Base-by-base conservation (phyloP, 2,329 filamentous ascomycete species). In the Raffaelea ambrosiae region DNA sequence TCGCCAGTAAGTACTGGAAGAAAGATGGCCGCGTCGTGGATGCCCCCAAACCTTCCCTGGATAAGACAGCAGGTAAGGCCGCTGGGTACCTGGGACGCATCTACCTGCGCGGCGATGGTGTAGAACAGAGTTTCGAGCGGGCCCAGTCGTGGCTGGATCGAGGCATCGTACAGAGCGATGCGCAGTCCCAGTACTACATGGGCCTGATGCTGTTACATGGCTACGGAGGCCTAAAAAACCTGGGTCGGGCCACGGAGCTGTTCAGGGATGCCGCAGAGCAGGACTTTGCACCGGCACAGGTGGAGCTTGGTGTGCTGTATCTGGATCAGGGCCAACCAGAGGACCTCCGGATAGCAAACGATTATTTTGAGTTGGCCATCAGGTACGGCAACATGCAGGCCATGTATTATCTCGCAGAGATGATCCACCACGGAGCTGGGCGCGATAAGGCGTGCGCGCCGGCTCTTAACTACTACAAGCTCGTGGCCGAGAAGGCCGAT, bases 361-460 rank as follows among this genome's bases (percentile, higher is more conserved):
- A 84, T 55, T 95, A 94, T 63, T 95, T 96, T 57, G 89, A 95
- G 59, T 74, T 91, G 43, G 90, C 90, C 5, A 84, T 84, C 38
- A 74, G 87, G 21, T 88, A 88, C 61, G 84, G 84, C 14, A 86
- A 89, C 59, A 85, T 95, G 52, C 89, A 95, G 64, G 86, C 89
- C 0, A 88, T 87, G 61, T 96, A 95, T 66, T 95, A 95, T 62
- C 78, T 96, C 4, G 90, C 88, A 2, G 90, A 96, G 65, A 81
- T 95, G 70, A 84, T 83, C 21, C 79, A 90, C 56, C 79, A 87
- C 53, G 89, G 87, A 0, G 77, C 94, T 26, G 88, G 87, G 5
- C 76, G 86, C 33, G 87, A 95, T 54, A 82, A 83, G 55, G 83
- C 84, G 13, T 96, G 90, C 58, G 76, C 74, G 8, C 74, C 87